Evolutionary conservation across 805 yeast species (phyloP).

Genomic region (Starmerella vitae): DNA sequence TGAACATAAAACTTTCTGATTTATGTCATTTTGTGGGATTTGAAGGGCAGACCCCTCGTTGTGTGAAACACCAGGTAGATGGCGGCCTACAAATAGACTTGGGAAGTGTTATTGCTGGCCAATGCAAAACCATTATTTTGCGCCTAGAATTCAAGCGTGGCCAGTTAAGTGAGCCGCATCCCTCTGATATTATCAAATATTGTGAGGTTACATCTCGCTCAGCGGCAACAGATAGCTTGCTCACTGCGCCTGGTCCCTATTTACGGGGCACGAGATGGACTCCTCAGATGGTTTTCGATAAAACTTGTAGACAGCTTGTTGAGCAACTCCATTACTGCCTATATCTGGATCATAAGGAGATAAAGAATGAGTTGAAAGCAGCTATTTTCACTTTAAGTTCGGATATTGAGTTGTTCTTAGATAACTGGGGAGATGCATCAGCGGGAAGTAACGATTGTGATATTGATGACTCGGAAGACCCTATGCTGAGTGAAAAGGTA

Average conservation of each 20-base stretch:
- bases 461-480: neutral
- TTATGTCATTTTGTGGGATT: neutral
- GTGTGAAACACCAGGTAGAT: neutral
- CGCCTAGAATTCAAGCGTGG: neutral
- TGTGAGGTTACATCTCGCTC: neutral
- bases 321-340: neutral
- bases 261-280: neutral
- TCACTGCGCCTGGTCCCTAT: too few relatives aligned
- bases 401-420: neutral
- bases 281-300: conserved; percentile 6
- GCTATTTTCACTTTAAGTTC: too few relatives aligned
- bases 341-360: neutral
- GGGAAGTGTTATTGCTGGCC: conserved; percentile 9
- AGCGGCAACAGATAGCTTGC: neutral
- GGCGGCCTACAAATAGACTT: neutral
- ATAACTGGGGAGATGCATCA: neutral
- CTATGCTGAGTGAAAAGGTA: neutral
- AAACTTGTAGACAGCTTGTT: conserved; percentile 1
- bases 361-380: neutral
- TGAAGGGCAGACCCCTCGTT: neutral
- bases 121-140: conserved; percentile 6
- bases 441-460: too few relatives aligned
- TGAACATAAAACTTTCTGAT: neutral
- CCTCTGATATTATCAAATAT: neutral
- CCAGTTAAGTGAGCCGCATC: too few relatives aligned